phyloP scores from a whole-genome alignment of 257 asterid species.

The Forsythia suspensa region DNA sequence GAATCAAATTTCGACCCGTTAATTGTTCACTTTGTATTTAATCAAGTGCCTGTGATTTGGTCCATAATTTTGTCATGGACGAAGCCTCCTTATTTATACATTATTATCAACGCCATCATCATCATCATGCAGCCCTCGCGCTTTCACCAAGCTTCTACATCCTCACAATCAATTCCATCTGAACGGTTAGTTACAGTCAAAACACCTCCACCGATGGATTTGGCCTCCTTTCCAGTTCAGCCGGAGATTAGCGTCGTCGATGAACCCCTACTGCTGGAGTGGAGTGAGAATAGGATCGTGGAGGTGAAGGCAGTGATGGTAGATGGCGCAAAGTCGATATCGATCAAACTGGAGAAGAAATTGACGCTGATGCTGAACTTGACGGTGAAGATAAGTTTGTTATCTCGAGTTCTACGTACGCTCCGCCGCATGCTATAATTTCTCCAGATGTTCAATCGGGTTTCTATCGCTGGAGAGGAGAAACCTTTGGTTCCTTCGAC shows the following conservation, averaged over 20 bases:
- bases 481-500: conserved; percentile 55
- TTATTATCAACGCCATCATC: conserved; percentile 72
- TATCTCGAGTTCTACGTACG: conserved; percentile 12
- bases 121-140: conserved; percentile 71
- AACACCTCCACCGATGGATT: conserved; percentile 37
- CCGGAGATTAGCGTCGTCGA: conserved; percentile 13
- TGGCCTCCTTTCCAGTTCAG: conserved; percentile 15
- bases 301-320: conserved; percentile 48
- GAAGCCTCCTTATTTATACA: conserved; percentile 73
- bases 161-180: conserved; percentile 18
- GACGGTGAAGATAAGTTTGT: conserved; percentile 30
- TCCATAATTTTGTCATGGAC: conserved; percentile 38
- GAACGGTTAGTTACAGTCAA: conserved; percentile 35
- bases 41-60: conserved; percentile 50
- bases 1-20: conserved; percentile 45
- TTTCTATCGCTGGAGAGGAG: conserved; percentile 37
- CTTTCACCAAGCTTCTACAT: conserved; percentile 32
- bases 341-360: conserved; percentile 22
- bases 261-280: background rate
- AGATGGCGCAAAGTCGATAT: conserved; percentile 37
- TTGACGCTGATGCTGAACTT: conserved; percentile 19
- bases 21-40: conserved; percentile 1
- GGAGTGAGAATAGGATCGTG: conserved; percentile 21
- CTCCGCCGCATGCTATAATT: conserved; percentile 20
- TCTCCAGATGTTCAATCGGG: conserved; percentile 28